These are phyloP conservation scores for Arthrobotrys iridis DNA, from an alignment of 2,329 filamentous ascomycete species.

Conservation along the genomic window DNA sequence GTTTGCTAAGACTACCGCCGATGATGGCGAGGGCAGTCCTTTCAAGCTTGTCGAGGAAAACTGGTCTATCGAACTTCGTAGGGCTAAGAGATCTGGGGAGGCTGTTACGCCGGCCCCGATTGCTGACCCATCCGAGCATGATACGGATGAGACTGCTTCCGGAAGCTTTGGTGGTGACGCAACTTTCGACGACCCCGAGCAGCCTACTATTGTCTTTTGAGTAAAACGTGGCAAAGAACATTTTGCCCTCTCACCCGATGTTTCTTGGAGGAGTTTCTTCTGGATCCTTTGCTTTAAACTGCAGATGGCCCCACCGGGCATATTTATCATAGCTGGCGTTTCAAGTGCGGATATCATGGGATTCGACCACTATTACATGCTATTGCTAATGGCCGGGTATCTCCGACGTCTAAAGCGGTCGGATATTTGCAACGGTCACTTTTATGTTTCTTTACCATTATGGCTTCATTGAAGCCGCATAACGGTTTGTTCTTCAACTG, in stretches of 20 bases:
- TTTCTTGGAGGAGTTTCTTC: neutral
- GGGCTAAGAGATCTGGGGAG: slow-evolving; percentile 25
- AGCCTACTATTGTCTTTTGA: slow-evolving; percentile 48
- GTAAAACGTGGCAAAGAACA: neutral
- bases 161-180: slow-evolving; percentile 6
- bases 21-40: slow-evolving; percentile 37
- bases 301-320: too few species aligned
- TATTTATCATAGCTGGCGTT: neutral
- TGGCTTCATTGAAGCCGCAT: neutral
- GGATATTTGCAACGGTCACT: neutral
- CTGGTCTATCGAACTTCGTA: slow-evolving; percentile 35
- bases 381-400: neutral
- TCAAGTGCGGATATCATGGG: neutral
- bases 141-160: neutral
- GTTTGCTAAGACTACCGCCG: slow-evolving; percentile 19
- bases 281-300: neutral
- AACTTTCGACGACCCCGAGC: slow-evolving; percentile 31
- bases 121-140: neutral
- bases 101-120: neutral
- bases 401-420: neutral
- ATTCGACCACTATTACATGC: neutral
- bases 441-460: neutral
- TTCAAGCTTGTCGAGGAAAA: slow-evolving; percentile 51
- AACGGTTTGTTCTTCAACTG: neutral
- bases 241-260: neutral